These are phyloP conservation scores for Globisporangium recalcitrans DNA, from an alignment of 352 stramenopile species.

Conservation along the genomic window DNA sequence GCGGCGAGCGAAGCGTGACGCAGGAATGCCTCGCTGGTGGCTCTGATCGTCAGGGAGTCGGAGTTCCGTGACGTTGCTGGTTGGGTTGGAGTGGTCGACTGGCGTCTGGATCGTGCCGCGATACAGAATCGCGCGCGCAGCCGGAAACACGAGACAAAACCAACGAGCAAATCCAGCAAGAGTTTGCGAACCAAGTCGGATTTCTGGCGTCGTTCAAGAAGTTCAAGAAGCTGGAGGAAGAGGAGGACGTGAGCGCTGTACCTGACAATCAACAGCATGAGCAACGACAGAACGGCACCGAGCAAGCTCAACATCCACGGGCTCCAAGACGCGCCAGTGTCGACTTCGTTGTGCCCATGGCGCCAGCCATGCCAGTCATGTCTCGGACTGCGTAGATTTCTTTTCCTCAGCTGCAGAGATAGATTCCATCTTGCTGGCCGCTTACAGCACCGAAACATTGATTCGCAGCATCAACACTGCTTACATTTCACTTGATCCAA, in stretches of 20 bases:
- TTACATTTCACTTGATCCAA: not conserved
- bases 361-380: not conserved
- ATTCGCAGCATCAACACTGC: not conserved
- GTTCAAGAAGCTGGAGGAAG: conserved; percentile 20
- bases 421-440: not conserved
- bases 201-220: conserved; percentile 31
- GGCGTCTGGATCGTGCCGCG: conserved; percentile 10
- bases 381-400: conserved; percentile 8
- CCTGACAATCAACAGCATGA: not conserved
- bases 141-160: conserved; percentile 36
- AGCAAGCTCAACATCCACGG: not conserved
- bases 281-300: not conserved
- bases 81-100: not conserved
- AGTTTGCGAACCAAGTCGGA: conserved; percentile 24
- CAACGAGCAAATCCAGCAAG: conserved; percentile 37
- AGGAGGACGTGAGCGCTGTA: conserved; percentile 8
- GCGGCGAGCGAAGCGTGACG: not conserved
- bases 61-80: conserved; percentile 3
- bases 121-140: not conserved
- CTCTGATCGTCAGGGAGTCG: not conserved
- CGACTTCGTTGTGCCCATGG: conserved; percentile 8
- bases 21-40: not conserved
- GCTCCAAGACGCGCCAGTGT: conserved; percentile 5
- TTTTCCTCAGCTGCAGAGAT: not conserved
- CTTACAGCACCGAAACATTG: not conserved